Evolutionary conservation across 352 stramenopile genomes (phyloP).

Genomic region (Globisporangium parvum): DNA sequence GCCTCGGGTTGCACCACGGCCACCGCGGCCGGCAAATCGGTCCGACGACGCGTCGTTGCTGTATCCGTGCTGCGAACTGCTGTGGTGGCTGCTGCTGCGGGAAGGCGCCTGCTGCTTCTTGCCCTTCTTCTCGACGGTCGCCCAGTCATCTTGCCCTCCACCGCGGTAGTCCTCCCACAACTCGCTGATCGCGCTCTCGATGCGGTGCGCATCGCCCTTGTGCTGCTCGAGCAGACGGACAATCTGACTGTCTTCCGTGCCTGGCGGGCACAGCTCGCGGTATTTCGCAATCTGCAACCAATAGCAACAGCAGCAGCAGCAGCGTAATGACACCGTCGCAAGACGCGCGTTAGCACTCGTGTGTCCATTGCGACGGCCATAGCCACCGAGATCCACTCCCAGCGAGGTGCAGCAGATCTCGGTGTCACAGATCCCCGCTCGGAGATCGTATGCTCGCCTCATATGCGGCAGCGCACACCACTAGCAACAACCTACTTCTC

Average conservation of each 20-base stretch:
- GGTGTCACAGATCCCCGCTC: too few species aligned
- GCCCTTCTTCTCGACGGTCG: constrained; percentile 71
- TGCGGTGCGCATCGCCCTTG: constrained; percentile 67
- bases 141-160: constrained; percentile 60
- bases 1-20: constrained; percentile 39
- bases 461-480: background rate
- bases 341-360: background rate
- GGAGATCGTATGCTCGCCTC: background rate
- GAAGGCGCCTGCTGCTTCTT: constrained; percentile 39
- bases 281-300: constrained; percentile 61
- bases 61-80: constrained; percentile 11
- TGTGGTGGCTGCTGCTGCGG: constrained; percentile 29
- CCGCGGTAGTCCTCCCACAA: constrained; percentile 80
- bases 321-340: background rate
- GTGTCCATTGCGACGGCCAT: background rate
- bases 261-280: constrained; percentile 75
- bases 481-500: constrained; percentile 41
- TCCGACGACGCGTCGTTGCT: constrained; percentile 20
- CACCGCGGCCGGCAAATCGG: constrained; percentile 25
- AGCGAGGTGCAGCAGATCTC: background rate
- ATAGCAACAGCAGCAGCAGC: background rate
- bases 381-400: background rate
- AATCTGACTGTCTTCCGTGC: constrained; percentile 72
- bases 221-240: constrained; percentile 57
- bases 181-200: constrained; percentile 73